Base-by-base conservation (phyloP, 352 stramenopile species). In the Phytophthora cactorum region DNA sequence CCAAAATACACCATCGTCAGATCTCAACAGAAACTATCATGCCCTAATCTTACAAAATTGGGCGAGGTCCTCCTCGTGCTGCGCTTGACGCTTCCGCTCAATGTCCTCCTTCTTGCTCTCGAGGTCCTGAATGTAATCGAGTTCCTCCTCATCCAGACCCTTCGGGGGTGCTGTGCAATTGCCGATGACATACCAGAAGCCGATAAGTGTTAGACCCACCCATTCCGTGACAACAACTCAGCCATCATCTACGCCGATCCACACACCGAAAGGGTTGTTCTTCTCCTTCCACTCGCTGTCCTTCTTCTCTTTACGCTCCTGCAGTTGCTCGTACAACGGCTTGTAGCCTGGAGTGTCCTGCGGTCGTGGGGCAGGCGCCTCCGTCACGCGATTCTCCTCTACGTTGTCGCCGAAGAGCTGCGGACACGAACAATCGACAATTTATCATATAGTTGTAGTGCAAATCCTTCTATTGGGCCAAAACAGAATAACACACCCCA, bases 251-350 rank as follows among this genome's bases (percentile, higher is more conserved):
- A 45, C 25, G 17, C 39, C 32, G 25, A 22, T 3, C 1, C 12
- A 64, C 69, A 15, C 50, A 95, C 88, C 88, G 59, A 95, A 96
- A 17, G 88, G 86, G 47, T 96, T 96, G 67, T 96, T 88, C 71
- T 96, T 95, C 63, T 94, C 83, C 63, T 93, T 93, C 88, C 88
- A 96, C n/a, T 95, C 88, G 32, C 79, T 85, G 46, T 96, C 86
- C 25, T 94, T 93, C 57, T 89, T 59, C 29, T 94, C 83, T 25
- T 82, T 85, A 43, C 81, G 80, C 51, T 95, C 86, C 65, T 95
- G 83, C 11, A 96, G 73, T 2, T 87, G 86, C 39, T 96, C 88
- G 52, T 92, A 95, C 34, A 96, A 70, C 27, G 88, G 86, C 32
- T 87, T 88, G 68, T 91, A 94, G 41, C 79, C 77, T 12, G 60